Base-by-base conservation (phyloP, 2,329 filamentous ascomycete species). In the Aspergillus ibericus region DNA sequence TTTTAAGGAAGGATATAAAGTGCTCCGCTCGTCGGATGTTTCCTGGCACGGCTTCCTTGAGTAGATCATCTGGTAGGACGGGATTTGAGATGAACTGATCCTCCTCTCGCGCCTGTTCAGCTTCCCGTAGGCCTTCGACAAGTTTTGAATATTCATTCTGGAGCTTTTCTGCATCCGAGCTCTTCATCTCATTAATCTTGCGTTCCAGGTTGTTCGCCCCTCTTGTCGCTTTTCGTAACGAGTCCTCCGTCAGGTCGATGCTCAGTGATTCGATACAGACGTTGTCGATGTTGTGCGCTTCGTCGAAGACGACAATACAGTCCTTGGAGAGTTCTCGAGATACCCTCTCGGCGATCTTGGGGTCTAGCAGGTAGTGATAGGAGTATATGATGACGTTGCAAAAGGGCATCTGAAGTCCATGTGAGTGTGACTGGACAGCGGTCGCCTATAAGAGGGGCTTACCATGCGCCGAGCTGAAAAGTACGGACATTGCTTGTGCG, bases 351-450 rank as follows among this genome's bases (percentile, higher is more conserved):
- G 95, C 95, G 68, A 99, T 99, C 74, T 99, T 99, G 2, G 95
- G 95, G 69, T 99, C 96, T 15, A 99, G 85, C 3, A 99, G 85
- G 71, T 99, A 99, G 76, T 99, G 95, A 72, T 99, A 99, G 0
- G 95, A 99, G 79, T 99, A 99, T 66, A 99, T 99, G 70, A 99
- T 97, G 71, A 99, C 92, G 73, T 99, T 98, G 83, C 95, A 99
- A 72, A 93, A 98, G 69, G 95, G 89, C 93, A 99, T 98, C 89
- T 92, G 13, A 46, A 15, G 29, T 32, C n/a, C 20, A 51, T 8
- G 59, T 72, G 63, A 74, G 68, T 20, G 22, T 29, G 15, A 25
- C 13, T n/a, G 16, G 9, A 32, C 6, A 18, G 10, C 4, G 5
- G 4, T 25, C 4, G 7, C 27, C 20, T 4, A n/a, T 10, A 49